phyloP scores from a whole-genome alignment of 257 asterid genomes.

The Ligustrum vulgare region DNA sequence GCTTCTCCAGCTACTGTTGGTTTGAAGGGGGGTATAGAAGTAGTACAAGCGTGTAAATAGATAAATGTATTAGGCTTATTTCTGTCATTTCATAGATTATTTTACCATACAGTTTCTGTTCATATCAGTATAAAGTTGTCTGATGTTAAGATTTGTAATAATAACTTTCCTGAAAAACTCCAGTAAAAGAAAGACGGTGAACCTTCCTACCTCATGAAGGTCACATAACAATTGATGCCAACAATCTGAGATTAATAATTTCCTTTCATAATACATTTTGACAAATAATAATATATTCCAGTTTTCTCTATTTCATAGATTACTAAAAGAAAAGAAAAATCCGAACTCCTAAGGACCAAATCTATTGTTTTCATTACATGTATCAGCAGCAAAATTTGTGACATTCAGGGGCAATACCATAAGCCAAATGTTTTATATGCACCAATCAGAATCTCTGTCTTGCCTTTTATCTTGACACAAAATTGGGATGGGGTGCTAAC shows the following conservation, averaged over 20 bases:
- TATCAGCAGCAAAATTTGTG: background rate
- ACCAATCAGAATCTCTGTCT: background rate
- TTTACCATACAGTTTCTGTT: too few species aligned
- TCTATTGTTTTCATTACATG: background rate
- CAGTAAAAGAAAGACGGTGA: too few species aligned
- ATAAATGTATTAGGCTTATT: too few species aligned
- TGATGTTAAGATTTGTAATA: too few species aligned
- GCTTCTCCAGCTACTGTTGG: too few species aligned
- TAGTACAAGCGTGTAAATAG: too few species aligned
- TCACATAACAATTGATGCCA: background rate
- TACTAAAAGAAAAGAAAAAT: background rate
- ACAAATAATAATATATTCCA: background rate
- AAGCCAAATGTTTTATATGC: background rate
- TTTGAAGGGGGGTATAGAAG: too few species aligned
- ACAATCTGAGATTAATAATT: background rate
- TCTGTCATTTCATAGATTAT: too few species aligned
- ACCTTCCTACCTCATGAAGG: too few species aligned
- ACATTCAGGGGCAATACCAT: background rate
- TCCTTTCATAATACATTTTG: background rate
- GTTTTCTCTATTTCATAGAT: background rate
- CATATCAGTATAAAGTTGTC: too few species aligned
- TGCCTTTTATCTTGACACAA: background rate
- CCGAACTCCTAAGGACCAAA: background rate
- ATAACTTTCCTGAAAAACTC: too few species aligned
- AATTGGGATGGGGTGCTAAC: background rate